Base-by-base conservation (phyloP, 768 basidiomycete species). In the Mrakia blollopis region DNA sequence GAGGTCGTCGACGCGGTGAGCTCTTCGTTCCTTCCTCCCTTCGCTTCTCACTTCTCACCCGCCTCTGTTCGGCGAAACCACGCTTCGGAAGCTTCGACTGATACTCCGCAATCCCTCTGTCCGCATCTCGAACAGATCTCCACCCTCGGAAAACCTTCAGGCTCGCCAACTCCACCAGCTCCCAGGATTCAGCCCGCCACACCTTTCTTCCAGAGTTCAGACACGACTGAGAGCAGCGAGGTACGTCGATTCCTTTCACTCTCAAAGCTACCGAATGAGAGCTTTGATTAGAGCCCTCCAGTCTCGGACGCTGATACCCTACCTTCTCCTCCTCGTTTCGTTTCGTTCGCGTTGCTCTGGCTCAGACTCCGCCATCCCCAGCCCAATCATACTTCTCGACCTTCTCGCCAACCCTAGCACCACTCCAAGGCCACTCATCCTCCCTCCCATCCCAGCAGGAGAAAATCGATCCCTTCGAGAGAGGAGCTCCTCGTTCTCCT, bases 381-480 rank as follows among this genome's bases (percentile, higher is more conserved):
- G 28, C n/a, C 41, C n/a, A n/a, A n/a, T 25, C 41, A 10, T 69
- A 39, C 37, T 47, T 69, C 25, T 21, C 52, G 2, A 35, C 62
- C 30, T 37, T 41, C 28, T 73, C 67, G 23, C 39, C 67, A 28
- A 54, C 54, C n/a, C 1, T 35, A 39, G 54, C 50, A 2, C 28
- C 70, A 4, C 47, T 28, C 18, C 50, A 7, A 54, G 23, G 35
- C 7, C 28, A 13, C 2, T 11, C 67, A 8, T 35, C 67, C 18
- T 63, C 72, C 8, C 41, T 73, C 5, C 41, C 61, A 5, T 18
- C 37, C 35, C 54, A 44, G 11, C n/a, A 63, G 7, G n/a, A 73
- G 37, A 9, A 30, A 41, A n/a, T 28, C 23, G 72, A 73, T 54
- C 72, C 57, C 16, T 61, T 73, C 50, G 70, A 72, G 28, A 72